These are phyloP conservation scores for Henningerozyma blattae DNA, from an alignment of 805 yeast genomes.

Conservation along the genomic window DNA sequence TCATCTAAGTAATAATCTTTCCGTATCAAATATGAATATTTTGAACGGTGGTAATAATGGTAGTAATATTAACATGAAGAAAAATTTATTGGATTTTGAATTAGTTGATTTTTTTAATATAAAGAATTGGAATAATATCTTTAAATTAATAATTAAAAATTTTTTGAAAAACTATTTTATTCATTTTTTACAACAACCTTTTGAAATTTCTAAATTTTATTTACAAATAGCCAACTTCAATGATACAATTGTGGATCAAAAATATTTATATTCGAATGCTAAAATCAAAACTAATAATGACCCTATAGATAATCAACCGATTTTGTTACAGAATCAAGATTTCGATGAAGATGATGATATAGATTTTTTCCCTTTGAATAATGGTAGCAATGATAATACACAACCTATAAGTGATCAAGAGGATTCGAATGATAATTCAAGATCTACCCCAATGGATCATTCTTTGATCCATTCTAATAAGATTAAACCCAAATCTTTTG, in stretches of 20 bases:
- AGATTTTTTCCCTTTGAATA: conserved; percentile 9
- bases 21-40: background rate
- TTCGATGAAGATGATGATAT: conserved; percentile 17
- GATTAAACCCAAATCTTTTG: conserved; percentile 47
- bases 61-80: conserved; percentile 12
- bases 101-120: conserved; percentile 54
- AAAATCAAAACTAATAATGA: conserved; percentile 1
- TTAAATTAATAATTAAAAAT: conserved; percentile 45
- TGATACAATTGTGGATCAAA: conserved; percentile 5
- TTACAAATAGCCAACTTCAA: conserved; percentile 68
- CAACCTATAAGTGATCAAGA: no score
- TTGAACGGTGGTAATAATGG: conserved; percentile 7
- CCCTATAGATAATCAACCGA: conserved; percentile 3
- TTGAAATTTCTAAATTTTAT: conserved; percentile 68
- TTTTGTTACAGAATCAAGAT: conserved; percentile 7
- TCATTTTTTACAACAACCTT: conserved; percentile 70
- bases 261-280: no score
- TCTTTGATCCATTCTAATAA: no score
- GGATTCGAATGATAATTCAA: no score
- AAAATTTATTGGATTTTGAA: conserved; percentile 38
- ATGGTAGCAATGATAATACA: no score
- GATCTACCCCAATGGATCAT: no score
- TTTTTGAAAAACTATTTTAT: conserved; percentile 59
- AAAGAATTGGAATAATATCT: conserved; percentile 42
- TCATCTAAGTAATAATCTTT: background rate